Conservation (phyloP, 2,329 filamentous ascomycete genomes). For the Mycogone perniciosa region DNA sequence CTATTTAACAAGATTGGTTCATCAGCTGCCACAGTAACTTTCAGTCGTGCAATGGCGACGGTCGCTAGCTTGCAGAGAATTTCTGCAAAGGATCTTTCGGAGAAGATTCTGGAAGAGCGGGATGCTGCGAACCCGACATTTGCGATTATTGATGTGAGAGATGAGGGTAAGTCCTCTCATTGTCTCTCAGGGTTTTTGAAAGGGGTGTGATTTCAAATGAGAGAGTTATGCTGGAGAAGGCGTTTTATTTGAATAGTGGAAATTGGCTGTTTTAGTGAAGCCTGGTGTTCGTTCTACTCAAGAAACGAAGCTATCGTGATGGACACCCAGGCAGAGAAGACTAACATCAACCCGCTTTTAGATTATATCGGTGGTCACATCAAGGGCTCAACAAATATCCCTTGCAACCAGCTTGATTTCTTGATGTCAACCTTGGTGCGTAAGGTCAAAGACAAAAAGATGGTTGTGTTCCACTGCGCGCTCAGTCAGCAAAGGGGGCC, state of each 20-base stretch:
- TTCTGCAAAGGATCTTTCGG: slow-evolving; percentile 60
- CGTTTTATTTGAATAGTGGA: not conserved
- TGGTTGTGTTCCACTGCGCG: slow-evolving; percentile 90
- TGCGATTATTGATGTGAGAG: slow-evolving; percentile 83
- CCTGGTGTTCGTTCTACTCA: no score
- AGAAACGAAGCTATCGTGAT: no score
- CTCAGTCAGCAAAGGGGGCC: slow-evolving; percentile 88
- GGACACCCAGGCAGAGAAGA: not conserved
- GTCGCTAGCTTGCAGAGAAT: slow-evolving; percentile 62
- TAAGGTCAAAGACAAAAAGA: slow-evolving; percentile 67
- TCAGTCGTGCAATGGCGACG: slow-evolving; percentile 37
- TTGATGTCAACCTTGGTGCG: slow-evolving; percentile 77
- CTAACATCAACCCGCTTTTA: slow-evolving; percentile 26
- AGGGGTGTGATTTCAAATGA: no score
- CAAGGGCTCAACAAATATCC: slow-evolving; percentile 66
- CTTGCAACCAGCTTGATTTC: slow-evolving; percentile 65
- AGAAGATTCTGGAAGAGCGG: slow-evolving; percentile 50
- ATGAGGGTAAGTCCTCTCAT: slow-evolving; percentile 53
- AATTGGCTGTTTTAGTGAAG: no score
- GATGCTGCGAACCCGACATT: slow-evolving; percentile 40
- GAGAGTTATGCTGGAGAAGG: not conserved
- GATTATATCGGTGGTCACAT: slow-evolving; percentile 93
- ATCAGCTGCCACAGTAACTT: not conserved
- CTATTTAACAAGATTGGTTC: not conserved
- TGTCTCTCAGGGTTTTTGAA: not conserved